Conservation (phyloP, 2,329 filamentous ascomycete species). For the Acrocalymma vagum region DNA sequence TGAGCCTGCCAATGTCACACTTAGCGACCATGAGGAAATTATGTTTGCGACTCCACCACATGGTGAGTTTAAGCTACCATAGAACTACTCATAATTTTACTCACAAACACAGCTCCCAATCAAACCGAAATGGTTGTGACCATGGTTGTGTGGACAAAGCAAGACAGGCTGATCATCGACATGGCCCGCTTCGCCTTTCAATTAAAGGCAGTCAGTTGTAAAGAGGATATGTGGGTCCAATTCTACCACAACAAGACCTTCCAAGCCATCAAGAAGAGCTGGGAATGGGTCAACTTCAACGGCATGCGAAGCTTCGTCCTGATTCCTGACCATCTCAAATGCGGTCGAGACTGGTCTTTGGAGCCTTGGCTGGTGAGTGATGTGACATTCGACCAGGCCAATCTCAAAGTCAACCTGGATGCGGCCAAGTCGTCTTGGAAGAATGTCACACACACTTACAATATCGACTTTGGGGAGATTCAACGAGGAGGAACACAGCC, state of each 20-base stretch:
- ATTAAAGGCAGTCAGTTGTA: conserved; percentile 3
- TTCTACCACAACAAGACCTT: neutral
- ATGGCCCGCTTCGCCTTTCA: conserved; percentile 1
- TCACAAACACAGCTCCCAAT: neutral
- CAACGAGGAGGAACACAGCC: neutral
- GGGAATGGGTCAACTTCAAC: conserved; percentile 9
- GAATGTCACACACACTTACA: conserved; percentile 1
- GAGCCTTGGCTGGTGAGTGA: conserved; percentile 1
- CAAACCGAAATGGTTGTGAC: too few species aligned
- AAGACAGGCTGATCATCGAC: conserved; percentile 1
- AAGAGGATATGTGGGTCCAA: conserved; percentile 1
- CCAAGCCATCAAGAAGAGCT: conserved; percentile 1
- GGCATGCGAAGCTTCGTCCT: conserved; percentile 4
- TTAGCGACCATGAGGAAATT: conserved; percentile 1
- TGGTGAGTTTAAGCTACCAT: neutral
- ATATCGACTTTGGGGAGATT: conserved; percentile 2
- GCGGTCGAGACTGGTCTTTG: conserved; percentile 3
- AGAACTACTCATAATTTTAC: neutral
- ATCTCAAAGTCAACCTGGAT: neutral
- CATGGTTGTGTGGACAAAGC: conserved; percentile 1
- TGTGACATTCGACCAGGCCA: neutral
- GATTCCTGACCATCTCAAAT: conserved; percentile 2
- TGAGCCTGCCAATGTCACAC: neutral
- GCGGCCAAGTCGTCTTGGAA: conserved; percentile 2
- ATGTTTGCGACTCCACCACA: neutral